Conservation (phyloP, 352 stramenopile species). For the Globisporangium mamillatum region DNA sequence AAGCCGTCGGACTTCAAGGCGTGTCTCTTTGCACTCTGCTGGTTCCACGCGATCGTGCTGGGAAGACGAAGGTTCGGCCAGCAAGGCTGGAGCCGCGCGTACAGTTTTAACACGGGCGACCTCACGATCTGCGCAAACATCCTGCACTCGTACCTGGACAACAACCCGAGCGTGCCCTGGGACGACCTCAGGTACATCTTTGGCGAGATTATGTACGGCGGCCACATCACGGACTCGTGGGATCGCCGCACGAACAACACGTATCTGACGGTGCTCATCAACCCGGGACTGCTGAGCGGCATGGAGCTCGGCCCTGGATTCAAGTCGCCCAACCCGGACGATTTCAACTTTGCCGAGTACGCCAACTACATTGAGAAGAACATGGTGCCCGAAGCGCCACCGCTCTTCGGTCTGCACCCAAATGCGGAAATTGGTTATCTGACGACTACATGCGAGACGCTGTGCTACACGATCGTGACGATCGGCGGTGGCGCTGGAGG, state of each 20-base stretch:
- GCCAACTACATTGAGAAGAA: conserved; percentile 93
- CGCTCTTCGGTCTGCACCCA: conserved; percentile 92
- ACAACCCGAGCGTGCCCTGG: conserved; percentile 90
- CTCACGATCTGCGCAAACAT: conserved; percentile 95
- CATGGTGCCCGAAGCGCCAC: conserved; percentile 90
- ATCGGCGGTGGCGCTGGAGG: conserved; percentile 77
- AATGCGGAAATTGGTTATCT: conserved; percentile 96
- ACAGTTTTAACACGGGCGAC: conserved; percentile 96
- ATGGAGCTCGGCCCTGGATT: conserved; percentile 95
- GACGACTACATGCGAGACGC: conserved; percentile 87
- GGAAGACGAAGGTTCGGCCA: conserved; percentile 91
- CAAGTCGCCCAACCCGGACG: conserved; percentile 86
- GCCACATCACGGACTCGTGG: conserved; percentile 95
- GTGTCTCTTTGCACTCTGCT: conserved; percentile 94
- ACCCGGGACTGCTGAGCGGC: conserved; percentile 75
- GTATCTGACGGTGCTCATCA: conserved; percentile 90
- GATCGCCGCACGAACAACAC: conserved; percentile 95
- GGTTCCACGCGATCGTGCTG: conserved; percentile 95
- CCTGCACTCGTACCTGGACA: conserved; percentile 91
- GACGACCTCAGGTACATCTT: conserved; percentile 97
- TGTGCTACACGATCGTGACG: conserved; percentile 94
- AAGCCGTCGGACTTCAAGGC: conserved; percentile 92
- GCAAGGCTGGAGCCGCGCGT: conserved; percentile 92
- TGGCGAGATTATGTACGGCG: conserved; percentile 96
- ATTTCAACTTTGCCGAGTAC: conserved; percentile 83